phyloP scores from a whole-genome alignment of 306 rosid species.

The Trichosanthes truncata region DNA sequence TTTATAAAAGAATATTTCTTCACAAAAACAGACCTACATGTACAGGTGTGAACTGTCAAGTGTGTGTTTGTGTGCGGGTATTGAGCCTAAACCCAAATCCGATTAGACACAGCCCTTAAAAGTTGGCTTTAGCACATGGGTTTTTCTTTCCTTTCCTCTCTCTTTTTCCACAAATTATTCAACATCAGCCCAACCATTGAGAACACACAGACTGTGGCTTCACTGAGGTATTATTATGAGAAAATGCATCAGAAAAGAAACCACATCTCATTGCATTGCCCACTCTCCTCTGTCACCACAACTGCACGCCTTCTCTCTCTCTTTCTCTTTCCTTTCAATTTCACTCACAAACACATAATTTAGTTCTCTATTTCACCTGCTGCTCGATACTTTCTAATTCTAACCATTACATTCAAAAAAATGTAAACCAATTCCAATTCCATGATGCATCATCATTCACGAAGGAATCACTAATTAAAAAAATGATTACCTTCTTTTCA shows the following conservation, averaged over 20 bases:
- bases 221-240: conserved; percentile 41
- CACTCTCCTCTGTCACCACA: not conserved
- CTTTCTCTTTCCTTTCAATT: not conserved
- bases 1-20: no score
- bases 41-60: no score
- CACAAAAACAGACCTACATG: no score
- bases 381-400: not conserved
- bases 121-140: conserved; percentile 86
- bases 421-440: not conserved
- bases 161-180: conserved; percentile 29
- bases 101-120: conserved; percentile 31
- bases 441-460: not conserved
- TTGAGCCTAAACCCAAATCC: conserved; percentile 1
- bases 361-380: not conserved
- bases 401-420: not conserved
- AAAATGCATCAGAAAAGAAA: not conserved
- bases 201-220: conserved; percentile 14
- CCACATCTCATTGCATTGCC: not conserved
- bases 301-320: not conserved
- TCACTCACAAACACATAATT: not conserved
- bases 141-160: conserved; percentile 11
- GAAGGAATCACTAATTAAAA: not conserved
- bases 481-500: not conserved
- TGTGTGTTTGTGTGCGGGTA: not conserved
- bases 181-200: conserved; percentile 43